These are phyloP conservation scores for Balakata baccata DNA, from an alignment of 345 rosid species.

Conservation along the genomic window DNA sequence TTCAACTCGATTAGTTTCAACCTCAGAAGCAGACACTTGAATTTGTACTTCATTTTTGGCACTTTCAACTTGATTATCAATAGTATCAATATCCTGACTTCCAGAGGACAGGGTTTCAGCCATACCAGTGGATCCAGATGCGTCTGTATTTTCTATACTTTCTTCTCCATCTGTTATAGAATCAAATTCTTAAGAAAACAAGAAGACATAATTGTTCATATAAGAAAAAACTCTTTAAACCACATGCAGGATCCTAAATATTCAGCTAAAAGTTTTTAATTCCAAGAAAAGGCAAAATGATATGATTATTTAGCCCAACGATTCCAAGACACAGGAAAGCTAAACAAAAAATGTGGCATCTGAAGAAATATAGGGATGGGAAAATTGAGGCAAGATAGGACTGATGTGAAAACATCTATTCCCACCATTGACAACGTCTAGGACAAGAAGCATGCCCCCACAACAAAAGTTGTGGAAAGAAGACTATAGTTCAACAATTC, in stretches of 20 bases:
- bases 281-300: neutral
- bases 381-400: neutral
- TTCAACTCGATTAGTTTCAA: conserved; percentile 36
- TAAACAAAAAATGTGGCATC: neutral
- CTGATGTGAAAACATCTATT: neutral
- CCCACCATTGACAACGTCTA: neutral
- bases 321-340: neutral
- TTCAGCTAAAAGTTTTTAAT: neutral
- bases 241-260: neutral
- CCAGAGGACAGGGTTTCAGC: conserved; percentile 35
- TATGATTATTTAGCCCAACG: neutral
- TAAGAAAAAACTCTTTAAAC: neutral
- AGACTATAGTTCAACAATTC: neutral
- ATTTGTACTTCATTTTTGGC: conserved; percentile 38
- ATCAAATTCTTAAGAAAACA: conserved; percentile 1
- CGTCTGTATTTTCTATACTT: conserved; percentile 35
- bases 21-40: conserved; percentile 37
- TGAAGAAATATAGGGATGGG: neutral
- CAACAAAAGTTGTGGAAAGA: neutral
- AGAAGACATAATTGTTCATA: conserved; percentile 5
- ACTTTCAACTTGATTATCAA: conserved; percentile 25
- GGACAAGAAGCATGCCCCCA: neutral
- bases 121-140: conserved; percentile 26
- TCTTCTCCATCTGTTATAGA: conserved; percentile 35
- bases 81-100: conserved; percentile 33